A percentile compares a stretch with the other conserved stretches of the same genome.
Evolutionary conservation across 2,329 filamentous ascomycete genomes (phyloP).

Genomic region (Diaporthe citriasiana): DNA sequence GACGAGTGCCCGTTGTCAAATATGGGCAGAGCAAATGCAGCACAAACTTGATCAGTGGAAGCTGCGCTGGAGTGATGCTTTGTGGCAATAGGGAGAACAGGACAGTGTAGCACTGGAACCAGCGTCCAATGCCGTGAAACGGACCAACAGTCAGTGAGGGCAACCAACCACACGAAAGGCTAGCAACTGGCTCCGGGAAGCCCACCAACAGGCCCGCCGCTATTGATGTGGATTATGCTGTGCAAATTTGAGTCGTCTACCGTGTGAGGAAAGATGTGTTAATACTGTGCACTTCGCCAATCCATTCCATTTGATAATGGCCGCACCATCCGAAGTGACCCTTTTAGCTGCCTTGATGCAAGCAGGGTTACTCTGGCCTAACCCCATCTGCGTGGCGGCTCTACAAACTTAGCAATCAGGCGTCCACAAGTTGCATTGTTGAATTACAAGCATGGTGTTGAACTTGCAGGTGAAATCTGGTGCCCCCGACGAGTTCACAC

Average conservation of each 20-base stretch:
- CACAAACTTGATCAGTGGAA: not conserved
- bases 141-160: not conserved
- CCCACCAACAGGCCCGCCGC: too few relatives aligned
- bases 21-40: not conserved
- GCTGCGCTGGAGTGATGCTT: not conserved
- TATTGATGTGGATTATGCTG: not conserved
- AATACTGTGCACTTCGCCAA: too few relatives aligned
- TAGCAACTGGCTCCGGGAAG: too few relatives aligned
- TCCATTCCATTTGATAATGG: too few relatives aligned
- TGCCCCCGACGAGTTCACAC: too few relatives aligned
- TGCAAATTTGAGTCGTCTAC: not conserved
- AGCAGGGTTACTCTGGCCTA: not conserved
- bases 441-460: not conserved
- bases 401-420: not conserved
- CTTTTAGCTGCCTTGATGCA: too few relatives aligned
- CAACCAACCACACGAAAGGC: not conserved
- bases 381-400: not conserved
- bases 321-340: too few relatives aligned
- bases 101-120: not conserved
- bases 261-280: too few relatives aligned
- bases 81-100: not conserved
- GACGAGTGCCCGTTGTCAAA: not conserved
- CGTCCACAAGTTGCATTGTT: not conserved
- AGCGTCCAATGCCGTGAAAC: not conserved
- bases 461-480: not conserved